A percentile compares a stretch with the other conserved stretches of the same genome.
phyloP scores from a whole-genome alignment of 2,329 filamentous ascomycete species.

The Sporothrix luriei region DNA sequence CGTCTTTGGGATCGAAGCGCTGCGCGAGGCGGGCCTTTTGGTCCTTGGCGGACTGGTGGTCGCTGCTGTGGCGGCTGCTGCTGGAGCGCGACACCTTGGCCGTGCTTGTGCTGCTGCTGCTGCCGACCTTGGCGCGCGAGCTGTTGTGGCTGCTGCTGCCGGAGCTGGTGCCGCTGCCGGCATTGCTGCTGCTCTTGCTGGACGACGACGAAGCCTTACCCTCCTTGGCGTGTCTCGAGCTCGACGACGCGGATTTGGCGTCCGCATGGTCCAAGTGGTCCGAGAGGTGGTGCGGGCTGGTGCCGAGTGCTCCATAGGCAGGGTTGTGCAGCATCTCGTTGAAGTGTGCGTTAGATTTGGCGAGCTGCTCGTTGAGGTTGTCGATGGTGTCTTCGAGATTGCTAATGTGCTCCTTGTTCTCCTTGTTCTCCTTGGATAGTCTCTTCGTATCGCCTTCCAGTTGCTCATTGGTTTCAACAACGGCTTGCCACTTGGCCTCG shows the following conservation, averaged over 20 bases:
- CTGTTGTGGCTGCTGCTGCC: slow-evolving; percentile 27
- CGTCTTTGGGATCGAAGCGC: slow-evolving; percentile 39
- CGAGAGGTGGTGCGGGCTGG: slow-evolving; percentile 23
- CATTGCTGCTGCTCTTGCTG: slow-evolving; percentile 11
- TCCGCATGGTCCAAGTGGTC: slow-evolving; percentile 6
- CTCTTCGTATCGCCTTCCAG: slow-evolving; percentile 39
- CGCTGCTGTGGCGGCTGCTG: slow-evolving; percentile 24
- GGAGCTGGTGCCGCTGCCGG: slow-evolving; percentile 24
- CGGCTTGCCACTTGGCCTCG: slow-evolving; percentile 36
- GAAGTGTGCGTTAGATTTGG: slow-evolving; percentile 37
- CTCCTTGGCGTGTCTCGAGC: slow-evolving; percentile 17
- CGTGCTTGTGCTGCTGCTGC: slow-evolving; percentile 31
- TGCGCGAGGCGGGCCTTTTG: slow-evolving; percentile 42
- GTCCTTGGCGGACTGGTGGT: slow-evolving; percentile 37
- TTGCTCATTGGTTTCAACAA: slow-evolving; percentile 39
- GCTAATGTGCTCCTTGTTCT: slow-evolving; percentile 31
- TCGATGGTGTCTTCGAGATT: slow-evolving; percentile 35
- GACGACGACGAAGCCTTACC: slow-evolving; percentile 25
- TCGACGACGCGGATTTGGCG: not conserved
- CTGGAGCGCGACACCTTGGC: slow-evolving; percentile 29
- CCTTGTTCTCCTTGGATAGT: slow-evolving; percentile 33
- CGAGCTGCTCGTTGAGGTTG: slow-evolving; percentile 37
- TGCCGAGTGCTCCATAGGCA: slow-evolving; percentile 33
- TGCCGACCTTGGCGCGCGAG: slow-evolving; percentile 27
- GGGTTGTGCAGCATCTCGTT: slow-evolving; percentile 39